These are phyloP conservation scores for Coemansia guatemalensis DNA, from an alignment of 192 early-diverging fungal species.

Conservation along the genomic window DNA sequence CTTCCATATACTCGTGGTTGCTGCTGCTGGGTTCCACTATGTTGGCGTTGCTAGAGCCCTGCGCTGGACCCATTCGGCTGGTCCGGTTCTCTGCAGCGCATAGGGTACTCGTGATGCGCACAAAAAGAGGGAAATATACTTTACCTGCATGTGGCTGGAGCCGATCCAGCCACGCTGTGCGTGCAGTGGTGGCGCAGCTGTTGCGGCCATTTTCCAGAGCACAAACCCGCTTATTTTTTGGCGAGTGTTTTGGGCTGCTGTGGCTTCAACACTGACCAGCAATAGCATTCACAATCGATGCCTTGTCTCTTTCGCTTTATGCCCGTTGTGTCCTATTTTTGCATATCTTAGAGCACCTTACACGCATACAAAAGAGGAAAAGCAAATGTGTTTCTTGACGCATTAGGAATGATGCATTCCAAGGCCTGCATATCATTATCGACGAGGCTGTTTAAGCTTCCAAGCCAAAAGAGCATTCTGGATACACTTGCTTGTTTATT, in stretches of 20 bases:
- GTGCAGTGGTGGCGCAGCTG: background rate
- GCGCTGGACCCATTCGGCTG: slow-evolving; percentile 47
- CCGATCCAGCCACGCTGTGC: background rate
- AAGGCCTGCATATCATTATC: background rate
- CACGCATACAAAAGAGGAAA: background rate
- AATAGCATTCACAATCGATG: background rate
- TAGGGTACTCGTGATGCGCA: background rate
- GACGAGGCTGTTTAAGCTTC: background rate
- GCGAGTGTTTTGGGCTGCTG: background rate
- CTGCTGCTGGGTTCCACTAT: slow-evolving; percentile 71
- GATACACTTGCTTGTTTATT: background rate
- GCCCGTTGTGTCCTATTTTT: background rate
- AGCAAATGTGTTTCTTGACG: background rate
- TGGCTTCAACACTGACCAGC: background rate
- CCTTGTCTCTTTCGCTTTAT: background rate
- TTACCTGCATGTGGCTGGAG: background rate
- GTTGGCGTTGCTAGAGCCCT: slow-evolving; percentile 63
- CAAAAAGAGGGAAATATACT: background rate
- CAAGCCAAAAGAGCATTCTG: background rate
- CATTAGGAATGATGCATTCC: background rate
- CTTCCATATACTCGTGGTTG: slow-evolving; percentile 80
- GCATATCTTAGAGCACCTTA: background rate
- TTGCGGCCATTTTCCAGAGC: background rate
- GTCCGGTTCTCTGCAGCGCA: slow-evolving; percentile 21
- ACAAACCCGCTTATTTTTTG: background rate